Base-by-base conservation (phyloP, 305 asterid species). In the Fraxinus albicans region DNA sequence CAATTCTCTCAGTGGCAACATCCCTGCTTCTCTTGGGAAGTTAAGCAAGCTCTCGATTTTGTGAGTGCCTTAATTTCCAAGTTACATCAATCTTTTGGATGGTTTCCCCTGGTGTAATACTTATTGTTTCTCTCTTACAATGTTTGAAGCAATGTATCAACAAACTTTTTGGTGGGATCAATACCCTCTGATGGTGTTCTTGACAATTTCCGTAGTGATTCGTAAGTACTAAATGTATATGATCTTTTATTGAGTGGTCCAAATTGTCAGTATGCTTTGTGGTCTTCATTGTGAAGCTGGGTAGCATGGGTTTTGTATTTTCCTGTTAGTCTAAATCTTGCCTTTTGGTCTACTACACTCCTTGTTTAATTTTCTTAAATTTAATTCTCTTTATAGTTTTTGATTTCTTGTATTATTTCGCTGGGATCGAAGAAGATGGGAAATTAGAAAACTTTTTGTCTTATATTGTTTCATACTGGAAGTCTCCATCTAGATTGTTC, bases 11-110 rank as follows among this genome's bases (percentile, higher is more conserved):
- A 92, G 99, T 85, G 98, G 98, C 86, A 89, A 78, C 84, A 93
- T 96, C 91, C 99, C 99, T 83, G 82, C 86, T 77, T 92, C 99
- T 73, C 96, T 96, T 80, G 99, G 98, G 86, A 93, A 95, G 81
- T 89, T 95, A 79, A 87, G 84, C 94, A 90, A 92, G 88, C 98
- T 96, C 65, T 84, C 87, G 31, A 83, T 78, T 77, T 93, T 96
- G 99, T 96, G 91, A 90, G 99, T 93, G 76, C 84, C 74, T 87
- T 78, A 27, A 38, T 81, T 80, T 85, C 47, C 83, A 2, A 74
- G 65, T 53, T 77, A 63, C 55, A 75, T 50, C 31, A 67, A 19
- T 78, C 76, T 13, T 10, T 79, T 55, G 25, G 77, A 65, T 50
- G 8, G 83, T 76, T 15, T 83, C 29, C 75, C 79, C 34, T 76